Percentiles rank a stretch among this genome's conserved stretches.
phyloP scores from a whole-genome alignment of 2,329 filamentous ascomycete species.

The Arthrobotrys sinensis region DNA sequence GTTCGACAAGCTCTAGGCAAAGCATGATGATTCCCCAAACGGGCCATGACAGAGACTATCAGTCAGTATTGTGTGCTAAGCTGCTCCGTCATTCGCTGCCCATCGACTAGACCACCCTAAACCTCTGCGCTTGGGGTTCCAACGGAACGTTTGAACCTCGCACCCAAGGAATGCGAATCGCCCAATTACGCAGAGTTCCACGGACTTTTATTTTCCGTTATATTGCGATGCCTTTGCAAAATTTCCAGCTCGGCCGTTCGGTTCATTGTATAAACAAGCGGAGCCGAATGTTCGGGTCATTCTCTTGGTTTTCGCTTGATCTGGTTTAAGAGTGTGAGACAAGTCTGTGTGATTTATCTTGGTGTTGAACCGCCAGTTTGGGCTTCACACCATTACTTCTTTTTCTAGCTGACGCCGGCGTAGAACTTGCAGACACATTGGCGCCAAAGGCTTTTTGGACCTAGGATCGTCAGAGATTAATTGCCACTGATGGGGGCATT shows the following conservation, averaged over 20 bases:
- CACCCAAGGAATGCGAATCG: constrained; percentile 17
- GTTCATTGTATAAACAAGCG: constrained; percentile 32
- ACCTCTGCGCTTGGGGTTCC: constrained; percentile 11
- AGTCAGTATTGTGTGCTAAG: constrained; percentile 53
- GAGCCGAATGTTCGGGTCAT: constrained; percentile 55
- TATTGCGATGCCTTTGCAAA: constrained; percentile 43
- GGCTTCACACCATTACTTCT: constrained; percentile 56
- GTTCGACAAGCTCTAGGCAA: constrained; percentile 54
- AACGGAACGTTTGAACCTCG: constrained; percentile 12
- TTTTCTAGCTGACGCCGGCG: constrained; percentile 29
- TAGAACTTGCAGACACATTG: constrained; percentile 40
- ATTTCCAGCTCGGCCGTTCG: constrained; percentile 18
- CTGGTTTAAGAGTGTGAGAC: constrained; percentile 58
- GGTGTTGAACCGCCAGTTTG: constrained; percentile 59
- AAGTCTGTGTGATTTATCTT: constrained; percentile 51
- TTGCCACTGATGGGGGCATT: constrained; percentile 33
- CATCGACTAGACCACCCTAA: constrained; percentile 40
- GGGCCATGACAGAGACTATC: constrained; percentile 56
- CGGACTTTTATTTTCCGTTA: constrained; percentile 53
- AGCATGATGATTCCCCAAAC: constrained; percentile 53
- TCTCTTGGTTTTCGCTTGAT: constrained; percentile 59
- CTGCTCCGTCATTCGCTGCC: constrained; percentile 46
- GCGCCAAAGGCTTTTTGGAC: constrained; percentile 36
- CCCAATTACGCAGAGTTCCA: constrained; percentile 39
- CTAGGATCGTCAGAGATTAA: constrained; percentile 45